These are phyloP conservation scores for Diatrype stigma DNA, from an alignment of 2,329 filamentous ascomycete genomes.

Conservation along the genomic window DNA sequence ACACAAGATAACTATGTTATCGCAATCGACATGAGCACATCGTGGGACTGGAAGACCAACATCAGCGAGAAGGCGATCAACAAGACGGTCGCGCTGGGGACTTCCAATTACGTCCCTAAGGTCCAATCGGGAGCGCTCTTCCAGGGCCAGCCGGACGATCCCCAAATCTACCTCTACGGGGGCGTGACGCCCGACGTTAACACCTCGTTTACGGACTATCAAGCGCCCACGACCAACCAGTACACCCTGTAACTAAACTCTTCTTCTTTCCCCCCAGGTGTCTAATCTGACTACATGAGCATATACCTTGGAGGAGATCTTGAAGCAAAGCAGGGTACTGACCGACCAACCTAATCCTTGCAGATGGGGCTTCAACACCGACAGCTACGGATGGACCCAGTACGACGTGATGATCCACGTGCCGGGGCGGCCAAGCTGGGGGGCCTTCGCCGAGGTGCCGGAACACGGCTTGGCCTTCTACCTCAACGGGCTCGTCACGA, in stretches of 20 bases:
- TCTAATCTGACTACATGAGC: no score
- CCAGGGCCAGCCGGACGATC: constrained; percentile 1
- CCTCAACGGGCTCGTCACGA: constrained; percentile 14
- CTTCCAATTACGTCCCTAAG: constrained; percentile 1
- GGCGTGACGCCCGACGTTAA: constrained; percentile 6
- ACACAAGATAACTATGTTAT: constrained; percentile 3
- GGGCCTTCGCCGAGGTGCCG: constrained; percentile 2
- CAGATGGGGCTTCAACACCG: constrained; percentile 8
- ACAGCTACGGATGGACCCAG: constrained; percentile 5
- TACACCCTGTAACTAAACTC: constrained; percentile 6
- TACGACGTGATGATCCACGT: constrained; percentile 4
- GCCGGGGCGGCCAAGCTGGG: constrained; percentile 6
- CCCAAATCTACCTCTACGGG: constrained; percentile 5
- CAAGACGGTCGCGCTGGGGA: constrained; percentile 1
- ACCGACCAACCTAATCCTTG: neutral
- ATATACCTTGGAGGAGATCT: no score
- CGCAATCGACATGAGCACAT: constrained; percentile 2
- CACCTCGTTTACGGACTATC: constrained; percentile 4
- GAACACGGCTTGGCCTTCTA: constrained; percentile 12
- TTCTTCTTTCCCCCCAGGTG: no score
- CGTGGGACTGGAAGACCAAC: constrained; percentile 6
- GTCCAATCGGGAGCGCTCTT: constrained; percentile 6
- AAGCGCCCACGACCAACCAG: constrained; percentile 4
- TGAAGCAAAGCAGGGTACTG: no score
- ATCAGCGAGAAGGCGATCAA: constrained; percentile 2